A percentile compares a stretch with the other conserved stretches of the same genome.
Conservation (phyloP, 1,139 yeast species). For the Pichia sp. region DNA sequence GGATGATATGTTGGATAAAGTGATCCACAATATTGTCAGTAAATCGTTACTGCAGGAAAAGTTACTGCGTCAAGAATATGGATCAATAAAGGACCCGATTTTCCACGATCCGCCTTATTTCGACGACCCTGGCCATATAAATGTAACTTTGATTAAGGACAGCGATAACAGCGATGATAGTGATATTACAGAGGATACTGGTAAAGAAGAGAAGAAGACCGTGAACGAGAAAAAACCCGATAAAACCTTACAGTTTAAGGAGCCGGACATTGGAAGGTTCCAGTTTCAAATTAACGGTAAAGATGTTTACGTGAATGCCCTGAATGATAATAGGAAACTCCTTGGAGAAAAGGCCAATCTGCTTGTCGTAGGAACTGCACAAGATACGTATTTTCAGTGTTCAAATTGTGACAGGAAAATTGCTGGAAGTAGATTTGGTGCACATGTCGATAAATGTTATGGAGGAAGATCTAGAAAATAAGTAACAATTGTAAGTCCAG, state of each 20-base stretch:
- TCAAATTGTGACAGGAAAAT: conserved; percentile 76
- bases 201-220: background rate
- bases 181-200: background rate
- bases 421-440: conserved; percentile 88
- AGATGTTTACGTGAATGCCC: conserved; percentile 40
- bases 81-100: conserved; percentile 21
- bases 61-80: conserved; percentile 25
- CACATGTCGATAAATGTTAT: conserved; percentile 82
- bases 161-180: background rate
- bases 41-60: conserved; percentile 34
- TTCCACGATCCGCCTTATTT: conserved; percentile 12
- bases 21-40: conserved; percentile 35
- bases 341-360: conserved; percentile 9
- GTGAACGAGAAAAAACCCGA: background rate
- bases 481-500: background rate
- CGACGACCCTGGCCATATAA: too few species aligned
- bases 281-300: conserved; percentile 27
- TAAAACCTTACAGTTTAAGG: conserved; percentile 4
- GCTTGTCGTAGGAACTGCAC: conserved; percentile 13
- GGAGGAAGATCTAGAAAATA: conserved; percentile 44
- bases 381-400: conserved; percentile 58
- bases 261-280: conserved; percentile 23
- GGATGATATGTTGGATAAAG: conserved; percentile 31
- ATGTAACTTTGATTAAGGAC: background rate
- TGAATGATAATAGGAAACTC: conserved; percentile 9